Percentiles rank a stretch among this genome's conserved stretches.
These are phyloP conservation scores for Lactarius trivialis DNA, from an alignment of 768 basidiomycete species.

Conservation along the genomic window DNA sequence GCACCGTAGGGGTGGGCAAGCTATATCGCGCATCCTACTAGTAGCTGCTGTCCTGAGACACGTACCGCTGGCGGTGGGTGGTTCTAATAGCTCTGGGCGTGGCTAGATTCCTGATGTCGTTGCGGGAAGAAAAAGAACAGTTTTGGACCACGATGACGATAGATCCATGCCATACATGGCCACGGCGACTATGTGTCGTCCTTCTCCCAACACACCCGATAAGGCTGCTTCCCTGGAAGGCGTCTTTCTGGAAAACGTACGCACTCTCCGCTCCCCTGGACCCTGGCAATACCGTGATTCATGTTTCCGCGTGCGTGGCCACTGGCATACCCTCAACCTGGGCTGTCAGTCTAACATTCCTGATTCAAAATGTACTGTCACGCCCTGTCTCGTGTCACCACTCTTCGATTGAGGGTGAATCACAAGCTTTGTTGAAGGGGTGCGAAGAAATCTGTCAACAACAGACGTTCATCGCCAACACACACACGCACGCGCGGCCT, in stretches of 20 bases:
- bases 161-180: background rate
- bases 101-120: constrained; percentile 1
- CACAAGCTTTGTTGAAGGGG: background rate
- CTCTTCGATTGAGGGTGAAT: background rate
- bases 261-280: constrained; percentile 12
- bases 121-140: background rate
- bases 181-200: background rate
- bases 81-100: background rate
- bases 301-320: background rate
- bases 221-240: constrained; percentile 3
- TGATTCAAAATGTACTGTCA: background rate
- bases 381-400: background rate
- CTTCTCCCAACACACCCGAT: constrained; percentile 3
- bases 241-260: background rate
- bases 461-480: background rate
- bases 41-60: background rate
- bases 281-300: constrained; percentile 4
- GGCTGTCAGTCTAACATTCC: background rate
- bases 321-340: background rate
- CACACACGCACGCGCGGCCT: background rate
- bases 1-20: background rate
- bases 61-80: background rate
- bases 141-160: background rate
- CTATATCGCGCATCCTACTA: constrained; percentile 7
- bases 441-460: background rate